phyloP scores from a whole-genome alignment of 176 grass and related monocot species.

The Neostapfia colusana region DNA sequence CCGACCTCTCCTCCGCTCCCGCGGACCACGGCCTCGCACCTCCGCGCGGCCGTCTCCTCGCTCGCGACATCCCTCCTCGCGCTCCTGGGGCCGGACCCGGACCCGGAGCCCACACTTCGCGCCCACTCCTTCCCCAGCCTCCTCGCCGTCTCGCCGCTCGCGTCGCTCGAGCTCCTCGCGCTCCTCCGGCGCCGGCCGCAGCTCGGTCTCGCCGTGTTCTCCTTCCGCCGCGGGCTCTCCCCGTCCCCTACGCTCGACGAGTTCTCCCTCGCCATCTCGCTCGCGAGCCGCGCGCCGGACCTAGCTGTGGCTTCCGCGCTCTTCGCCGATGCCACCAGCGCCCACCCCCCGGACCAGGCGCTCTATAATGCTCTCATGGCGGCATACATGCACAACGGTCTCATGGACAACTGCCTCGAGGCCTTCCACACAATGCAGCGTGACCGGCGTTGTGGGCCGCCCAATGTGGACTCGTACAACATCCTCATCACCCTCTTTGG shows the following conservation, averaged over 20 bases:
- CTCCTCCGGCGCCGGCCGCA: conserved; percentile 55
- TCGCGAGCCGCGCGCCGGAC: conserved; percentile 63
- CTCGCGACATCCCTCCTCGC: conserved; percentile 38
- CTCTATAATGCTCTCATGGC: conserved; percentile 92
- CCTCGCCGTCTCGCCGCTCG: conserved; percentile 55
- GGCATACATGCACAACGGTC: conserved; percentile 73
- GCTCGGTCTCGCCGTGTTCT: conserved; percentile 67
- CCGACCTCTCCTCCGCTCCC: conserved; percentile 5
- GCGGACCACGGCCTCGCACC: conserved; percentile 19
- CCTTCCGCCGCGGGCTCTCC: conserved; percentile 47
- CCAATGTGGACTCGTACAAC: conserved; percentile 74
- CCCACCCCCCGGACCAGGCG: conserved; percentile 42
- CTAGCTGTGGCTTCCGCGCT: conserved; percentile 36
- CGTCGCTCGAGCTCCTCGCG: conserved; percentile 63
- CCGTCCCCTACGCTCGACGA: conserved; percentile 49
- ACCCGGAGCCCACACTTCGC: conserved; percentile 35
- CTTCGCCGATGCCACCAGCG: conserved; percentile 53
- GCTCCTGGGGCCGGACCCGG: conserved; percentile 25
- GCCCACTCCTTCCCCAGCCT: conserved; percentile 46
- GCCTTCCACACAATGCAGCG: conserved; percentile 50
- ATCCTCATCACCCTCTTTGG: conserved; percentile 79
- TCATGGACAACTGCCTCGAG: conserved; percentile 45
- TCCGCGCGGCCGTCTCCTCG: conserved; percentile 46
- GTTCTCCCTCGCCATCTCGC: conserved; percentile 72
- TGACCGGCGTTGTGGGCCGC: conserved; percentile 55